These are phyloP conservation scores for Starmerella apicola DNA, from an alignment of 805 yeast species.

Conservation along the genomic window DNA sequence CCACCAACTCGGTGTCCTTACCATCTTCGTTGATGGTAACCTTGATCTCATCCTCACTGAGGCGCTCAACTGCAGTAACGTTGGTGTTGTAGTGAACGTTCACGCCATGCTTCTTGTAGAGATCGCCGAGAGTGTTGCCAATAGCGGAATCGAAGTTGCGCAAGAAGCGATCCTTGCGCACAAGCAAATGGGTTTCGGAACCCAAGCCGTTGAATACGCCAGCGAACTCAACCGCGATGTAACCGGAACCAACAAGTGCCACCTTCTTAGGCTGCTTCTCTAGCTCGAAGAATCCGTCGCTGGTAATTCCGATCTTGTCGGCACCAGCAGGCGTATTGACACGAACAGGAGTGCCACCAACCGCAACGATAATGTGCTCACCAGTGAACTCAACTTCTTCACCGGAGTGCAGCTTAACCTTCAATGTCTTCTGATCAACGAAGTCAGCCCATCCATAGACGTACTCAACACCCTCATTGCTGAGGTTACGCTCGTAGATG, in stretches of 20 bases:
- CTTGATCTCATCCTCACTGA: conserved; percentile 29
- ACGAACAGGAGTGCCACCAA: conserved; percentile 76
- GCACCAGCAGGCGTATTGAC: conserved; percentile 69
- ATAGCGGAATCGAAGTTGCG: conserved; percentile 77
- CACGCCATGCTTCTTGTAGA: conserved; percentile 70
- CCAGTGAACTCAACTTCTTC: conserved; percentile 53
- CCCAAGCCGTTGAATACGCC: conserved; percentile 89
- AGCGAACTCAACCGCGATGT: conserved; percentile 89
- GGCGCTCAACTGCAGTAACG: conserved; percentile 36
- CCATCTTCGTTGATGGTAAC: conserved; percentile 17
- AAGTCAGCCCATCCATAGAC: conserved; percentile 80
- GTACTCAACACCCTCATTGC: conserved; percentile 79
- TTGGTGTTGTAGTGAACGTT: conserved; percentile 56
- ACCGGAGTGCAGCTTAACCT: conserved; percentile 59
- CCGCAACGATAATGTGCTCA: conserved; percentile 74
- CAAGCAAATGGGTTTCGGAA: conserved; percentile 70
- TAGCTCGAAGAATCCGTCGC: conserved; percentile 83
- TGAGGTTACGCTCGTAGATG: conserved; percentile 77
- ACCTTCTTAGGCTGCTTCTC: conserved; percentile 79
- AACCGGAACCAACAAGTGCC: conserved; percentile 95
- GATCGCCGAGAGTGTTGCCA: conserved; percentile 65
- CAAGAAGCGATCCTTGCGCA: conserved; percentile 83
- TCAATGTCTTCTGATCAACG: conserved; percentile 41
- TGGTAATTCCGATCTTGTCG: conserved; percentile 60
- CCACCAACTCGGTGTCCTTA: conserved; percentile 39